Percentiles rank a stretch among this genome's conserved stretches.
Conservation (phyloP, 768 basidiomycete species). For the Psilocybe subaeruginosa region DNA sequence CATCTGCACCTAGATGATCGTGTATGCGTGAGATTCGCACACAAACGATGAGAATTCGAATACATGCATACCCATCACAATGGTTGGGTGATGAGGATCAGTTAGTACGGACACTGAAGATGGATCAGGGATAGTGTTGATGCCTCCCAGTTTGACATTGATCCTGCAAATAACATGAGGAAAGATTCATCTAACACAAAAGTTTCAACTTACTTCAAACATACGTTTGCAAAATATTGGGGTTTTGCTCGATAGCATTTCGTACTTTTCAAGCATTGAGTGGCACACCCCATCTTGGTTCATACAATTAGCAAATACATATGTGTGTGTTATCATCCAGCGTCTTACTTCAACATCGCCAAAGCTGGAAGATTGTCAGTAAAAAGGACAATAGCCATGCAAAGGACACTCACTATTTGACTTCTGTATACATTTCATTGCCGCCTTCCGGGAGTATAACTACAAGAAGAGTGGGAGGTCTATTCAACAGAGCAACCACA, state of each 20-base stretch:
- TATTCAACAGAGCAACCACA: slow-evolving; percentile 40
- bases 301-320: not conserved
- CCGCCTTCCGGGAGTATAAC: slow-evolving; percentile 74
- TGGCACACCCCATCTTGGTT: slow-evolving; percentile 68
- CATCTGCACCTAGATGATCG: slow-evolving; percentile 64
- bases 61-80: slow-evolving; percentile 66
- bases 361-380: slow-evolving; percentile 46
- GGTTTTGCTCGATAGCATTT: slow-evolving; percentile 71
- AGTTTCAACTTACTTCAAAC: slow-evolving; percentile 60
- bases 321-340: not conserved
- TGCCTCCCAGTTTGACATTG: slow-evolving; percentile 85
- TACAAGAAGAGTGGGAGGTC: slow-evolving; percentile 61
- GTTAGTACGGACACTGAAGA: slow-evolving; percentile 65
- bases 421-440: slow-evolving; percentile 74
- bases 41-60: not conserved
- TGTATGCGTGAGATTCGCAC: not conserved
- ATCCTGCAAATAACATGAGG: slow-evolving; percentile 45
- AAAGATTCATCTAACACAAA: slow-evolving; percentile 2
- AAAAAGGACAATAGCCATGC: not conserved
- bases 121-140: slow-evolving; percentile 78
- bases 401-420: slow-evolving; percentile 67
- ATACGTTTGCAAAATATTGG: slow-evolving; percentile 84
- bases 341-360: slow-evolving; percentile 55
- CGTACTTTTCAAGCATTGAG: slow-evolving; percentile 72
- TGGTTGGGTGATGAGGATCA: slow-evolving; percentile 73